phyloP scores from a whole-genome alignment of 192 early-diverging fungal genomes.

The Coemansia sp. region DNA sequence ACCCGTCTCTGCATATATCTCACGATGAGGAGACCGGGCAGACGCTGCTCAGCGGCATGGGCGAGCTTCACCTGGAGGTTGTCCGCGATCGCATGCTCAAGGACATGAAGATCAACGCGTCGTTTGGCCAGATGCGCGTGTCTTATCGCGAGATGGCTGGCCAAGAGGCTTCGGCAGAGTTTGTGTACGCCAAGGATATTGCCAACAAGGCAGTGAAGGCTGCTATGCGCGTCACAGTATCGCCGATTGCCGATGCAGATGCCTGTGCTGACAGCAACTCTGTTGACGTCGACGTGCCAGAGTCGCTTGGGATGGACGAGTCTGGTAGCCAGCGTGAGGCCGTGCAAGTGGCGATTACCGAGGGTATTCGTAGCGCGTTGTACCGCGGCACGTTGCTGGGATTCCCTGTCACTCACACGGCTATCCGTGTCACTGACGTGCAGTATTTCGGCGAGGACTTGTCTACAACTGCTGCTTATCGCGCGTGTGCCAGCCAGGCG shows the following conservation, averaged over 20 bases:
- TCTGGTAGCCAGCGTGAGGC: slow-evolving; percentile 1
- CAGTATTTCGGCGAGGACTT: slow-evolving; percentile 60
- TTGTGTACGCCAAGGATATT: slow-evolving; percentile 71
- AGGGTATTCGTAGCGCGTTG: slow-evolving; percentile 71
- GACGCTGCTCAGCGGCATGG: slow-evolving; percentile 89
- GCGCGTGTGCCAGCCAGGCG: slow-evolving; percentile 67
- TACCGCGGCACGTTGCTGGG: slow-evolving; percentile 79
- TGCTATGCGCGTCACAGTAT: slow-evolving; percentile 61
- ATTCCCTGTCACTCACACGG: slow-evolving; percentile 70
- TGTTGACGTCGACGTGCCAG: slow-evolving; percentile 25
- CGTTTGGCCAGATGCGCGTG: slow-evolving; percentile 86
- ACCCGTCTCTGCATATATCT: slow-evolving; percentile 79
- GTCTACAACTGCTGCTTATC: slow-evolving; percentile 64
- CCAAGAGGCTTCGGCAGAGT: slow-evolving; percentile 28
- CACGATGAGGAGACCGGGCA: slow-evolving; percentile 88
- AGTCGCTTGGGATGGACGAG: slow-evolving; percentile 8
- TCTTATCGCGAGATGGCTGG: slow-evolving; percentile 81
- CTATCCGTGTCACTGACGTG: slow-evolving; percentile 60
- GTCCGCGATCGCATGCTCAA: slow-evolving; percentile 83
- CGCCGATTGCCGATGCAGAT: slow-evolving; percentile 39
- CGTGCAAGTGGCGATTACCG: slow-evolving; percentile 60
- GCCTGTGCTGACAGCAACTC: slow-evolving; percentile 13
- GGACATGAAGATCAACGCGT: slow-evolving; percentile 75
- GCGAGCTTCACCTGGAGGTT: slow-evolving; percentile 93
- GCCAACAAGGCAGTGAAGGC: slow-evolving; percentile 71